Evolutionary conservation across 208 protist genomes (phyloP).

Genomic region (Leishmania tropica): DNA sequence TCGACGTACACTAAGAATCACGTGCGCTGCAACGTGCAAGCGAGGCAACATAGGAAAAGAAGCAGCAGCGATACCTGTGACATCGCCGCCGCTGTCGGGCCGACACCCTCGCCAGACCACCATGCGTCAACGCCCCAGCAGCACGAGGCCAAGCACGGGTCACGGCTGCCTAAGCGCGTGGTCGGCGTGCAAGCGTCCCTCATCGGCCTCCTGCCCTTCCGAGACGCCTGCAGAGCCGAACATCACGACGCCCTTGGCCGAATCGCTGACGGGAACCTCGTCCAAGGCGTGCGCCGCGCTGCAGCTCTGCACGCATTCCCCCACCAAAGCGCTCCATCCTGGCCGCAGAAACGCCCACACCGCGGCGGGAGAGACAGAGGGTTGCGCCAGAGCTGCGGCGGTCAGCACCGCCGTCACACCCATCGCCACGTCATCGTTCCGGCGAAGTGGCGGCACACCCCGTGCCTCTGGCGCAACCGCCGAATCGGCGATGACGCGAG

Average conservation of each 20-base stretch:
- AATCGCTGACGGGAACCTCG: neutral
- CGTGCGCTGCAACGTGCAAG: slow-evolving; percentile 1
- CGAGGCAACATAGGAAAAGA: neutral
- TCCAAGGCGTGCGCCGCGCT: slow-evolving; percentile 16
- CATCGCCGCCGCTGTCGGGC: slow-evolving; percentile 1
- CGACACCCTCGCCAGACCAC: neutral
- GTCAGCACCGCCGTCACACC: neutral
- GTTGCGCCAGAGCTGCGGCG: neutral
- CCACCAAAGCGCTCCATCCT: slow-evolving; percentile 6
- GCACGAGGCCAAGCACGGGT: neutral
- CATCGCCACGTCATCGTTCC: slow-evolving; percentile 13
- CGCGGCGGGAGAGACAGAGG: neutral
- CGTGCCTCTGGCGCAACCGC: slow-evolving; percentile 10
- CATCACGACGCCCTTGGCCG: neutral
- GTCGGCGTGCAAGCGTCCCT: slow-evolving; percentile 5
- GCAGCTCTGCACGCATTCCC: slow-evolving; percentile 31
- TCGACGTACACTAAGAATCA: slow-evolving; percentile 23
- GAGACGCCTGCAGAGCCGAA: neutral
- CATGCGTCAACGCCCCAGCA: neutral
- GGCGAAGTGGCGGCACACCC: slow-evolving; percentile 31
- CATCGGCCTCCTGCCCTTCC: neutral
- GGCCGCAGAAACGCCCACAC: neutral
- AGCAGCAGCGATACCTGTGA: neutral
- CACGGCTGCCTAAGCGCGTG: slow-evolving; percentile 1
- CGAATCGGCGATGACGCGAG: slow-evolving; percentile 7